These are phyloP conservation scores for Colletotrichum filicis DNA, from an alignment of 2,329 filamentous ascomycete species.

Conservation along the genomic window DNA sequence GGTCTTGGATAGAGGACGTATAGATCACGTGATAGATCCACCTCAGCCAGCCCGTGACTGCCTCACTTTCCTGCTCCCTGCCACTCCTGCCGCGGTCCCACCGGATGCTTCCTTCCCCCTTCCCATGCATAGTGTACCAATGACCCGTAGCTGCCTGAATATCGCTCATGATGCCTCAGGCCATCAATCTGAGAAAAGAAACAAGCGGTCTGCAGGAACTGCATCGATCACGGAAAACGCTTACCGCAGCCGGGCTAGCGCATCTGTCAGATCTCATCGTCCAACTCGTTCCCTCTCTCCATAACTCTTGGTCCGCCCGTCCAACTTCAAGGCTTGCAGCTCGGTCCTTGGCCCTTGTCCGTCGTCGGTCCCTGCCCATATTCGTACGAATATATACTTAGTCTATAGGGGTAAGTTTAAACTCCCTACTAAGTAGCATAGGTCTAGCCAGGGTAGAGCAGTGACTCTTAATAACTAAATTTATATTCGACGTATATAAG, in stretches of 20 bases:
- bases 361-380: not conserved
- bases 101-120: too few relatives aligned
- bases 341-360: not conserved
- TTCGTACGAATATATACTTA: not conserved
- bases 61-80: not conserved
- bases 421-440: too few relatives aligned
- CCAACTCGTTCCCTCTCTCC: conserved; percentile 10
- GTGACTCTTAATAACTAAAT: too few relatives aligned
- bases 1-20: too few relatives aligned
- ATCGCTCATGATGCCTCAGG: not conserved
- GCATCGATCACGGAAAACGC: conserved; percentile 7
- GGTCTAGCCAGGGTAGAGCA: too few relatives aligned
- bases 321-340: not conserved
- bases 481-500: too few relatives aligned
- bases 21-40: too few relatives aligned
- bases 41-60: too few relatives aligned
- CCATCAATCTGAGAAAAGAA: not conserved
- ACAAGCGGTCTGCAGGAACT: conserved; percentile 32
- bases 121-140: too few relatives aligned
- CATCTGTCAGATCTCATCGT: conserved; percentile 35
- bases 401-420: too few relatives aligned
- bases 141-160: not conserved
- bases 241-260: conserved; percentile 15
- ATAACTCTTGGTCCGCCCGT: not conserved
- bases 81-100: too few relatives aligned